Percentiles rank a stretch among this genome's conserved stretches.
Evolutionary conservation across 345 rosid genomes (phyloP).

Genomic region (Lumnitzera racemosa): DNA sequence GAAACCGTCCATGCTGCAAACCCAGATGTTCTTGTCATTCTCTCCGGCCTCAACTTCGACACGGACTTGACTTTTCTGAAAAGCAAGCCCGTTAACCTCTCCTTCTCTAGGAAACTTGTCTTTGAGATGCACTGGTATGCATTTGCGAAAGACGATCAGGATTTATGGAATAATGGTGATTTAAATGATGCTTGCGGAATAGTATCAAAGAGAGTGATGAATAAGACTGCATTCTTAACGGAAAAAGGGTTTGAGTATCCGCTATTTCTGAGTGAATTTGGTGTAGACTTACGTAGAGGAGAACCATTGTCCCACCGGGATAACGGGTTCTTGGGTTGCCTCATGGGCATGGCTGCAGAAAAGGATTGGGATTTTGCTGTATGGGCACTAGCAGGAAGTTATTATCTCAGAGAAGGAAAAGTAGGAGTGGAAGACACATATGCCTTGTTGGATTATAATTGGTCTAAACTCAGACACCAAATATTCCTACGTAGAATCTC

Average conservation of each 20-base stretch:
- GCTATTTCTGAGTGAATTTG: constrained; percentile 65
- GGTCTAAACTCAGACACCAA: too few species aligned
- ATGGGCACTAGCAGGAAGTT: constrained; percentile 80
- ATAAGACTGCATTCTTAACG: constrained; percentile 44
- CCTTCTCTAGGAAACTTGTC: constrained; percentile 55
- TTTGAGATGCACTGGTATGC: constrained; percentile 82
- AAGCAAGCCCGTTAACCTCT: constrained; percentile 34
- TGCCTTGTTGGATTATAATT: too few species aligned
- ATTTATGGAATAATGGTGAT: constrained; percentile 50
- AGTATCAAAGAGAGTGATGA: constrained; percentile 33
- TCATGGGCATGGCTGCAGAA: constrained; percentile 59
- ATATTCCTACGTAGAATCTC: too few species aligned
- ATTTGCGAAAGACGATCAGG: constrained; percentile 32
- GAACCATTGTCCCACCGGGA: constrained; percentile 25
- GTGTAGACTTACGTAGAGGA: constrained; percentile 49
- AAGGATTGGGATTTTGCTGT: constrained; percentile 73
- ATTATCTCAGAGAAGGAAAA: constrained; percentile 30
- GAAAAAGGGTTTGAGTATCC: constrained; percentile 31
- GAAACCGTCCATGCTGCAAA: constrained; percentile 83
- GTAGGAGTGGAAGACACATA: too few species aligned
- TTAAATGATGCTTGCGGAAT: constrained; percentile 64
- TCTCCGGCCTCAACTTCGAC: constrained; percentile 74
- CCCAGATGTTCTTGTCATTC: constrained; percentile 74
- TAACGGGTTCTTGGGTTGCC: constrained; percentile 58
- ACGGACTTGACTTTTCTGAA: constrained; percentile 46